phyloP scores from a whole-genome alignment of 1,284 basidiomycete species.

The Moniliella sp. region DNA sequence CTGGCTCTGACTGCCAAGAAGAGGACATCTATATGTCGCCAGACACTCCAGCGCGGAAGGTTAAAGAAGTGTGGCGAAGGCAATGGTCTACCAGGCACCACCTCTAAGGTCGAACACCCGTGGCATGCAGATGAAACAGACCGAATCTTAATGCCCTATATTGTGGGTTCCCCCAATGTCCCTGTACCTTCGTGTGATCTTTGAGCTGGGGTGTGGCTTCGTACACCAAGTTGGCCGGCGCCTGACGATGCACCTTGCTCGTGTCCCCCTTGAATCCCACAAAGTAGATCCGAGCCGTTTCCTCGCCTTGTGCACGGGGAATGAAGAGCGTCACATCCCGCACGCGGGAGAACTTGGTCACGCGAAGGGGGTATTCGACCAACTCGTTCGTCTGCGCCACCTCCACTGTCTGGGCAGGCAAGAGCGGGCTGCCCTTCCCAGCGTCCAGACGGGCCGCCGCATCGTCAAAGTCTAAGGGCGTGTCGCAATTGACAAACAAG shows the following conservation, averaged over 20 bases:
- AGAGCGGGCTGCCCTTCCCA: slow-evolving; percentile 2
- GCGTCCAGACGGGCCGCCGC: slow-evolving; percentile 3
- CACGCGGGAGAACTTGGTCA: slow-evolving; percentile 22
- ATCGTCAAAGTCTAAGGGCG: slow-evolving; percentile 17
- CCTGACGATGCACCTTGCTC: slow-evolving; percentile 5
- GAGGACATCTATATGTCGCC: no score
- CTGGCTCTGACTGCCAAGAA: no score
- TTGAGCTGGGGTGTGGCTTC: slow-evolving; percentile 24
- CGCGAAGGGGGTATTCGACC: slow-evolving; percentile 19
- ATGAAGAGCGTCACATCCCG: slow-evolving; percentile 19
- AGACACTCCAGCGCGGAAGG: no score
- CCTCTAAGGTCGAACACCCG: no score
- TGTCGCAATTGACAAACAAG: slow-evolving; percentile 16
- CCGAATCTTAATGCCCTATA: no score
- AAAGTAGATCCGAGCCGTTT: slow-evolving; percentile 12
- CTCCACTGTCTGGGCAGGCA: slow-evolving; percentile 11
- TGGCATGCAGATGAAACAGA: no score
- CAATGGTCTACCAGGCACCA: no score
- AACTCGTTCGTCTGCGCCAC: slow-evolving; percentile 16
- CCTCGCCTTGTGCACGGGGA: slow-evolving; percentile 7
- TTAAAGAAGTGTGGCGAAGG: no score
- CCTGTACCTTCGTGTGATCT: slow-evolving; percentile 20
- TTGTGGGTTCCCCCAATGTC: no score
- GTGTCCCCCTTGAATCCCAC: slow-evolving; percentile 22
- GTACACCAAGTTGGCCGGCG: slow-evolving; percentile 23